These are phyloP conservation scores for Sclerotinia spermophila DNA, from an alignment of 2,329 filamentous ascomycete genomes.

Conservation along the genomic window DNA sequence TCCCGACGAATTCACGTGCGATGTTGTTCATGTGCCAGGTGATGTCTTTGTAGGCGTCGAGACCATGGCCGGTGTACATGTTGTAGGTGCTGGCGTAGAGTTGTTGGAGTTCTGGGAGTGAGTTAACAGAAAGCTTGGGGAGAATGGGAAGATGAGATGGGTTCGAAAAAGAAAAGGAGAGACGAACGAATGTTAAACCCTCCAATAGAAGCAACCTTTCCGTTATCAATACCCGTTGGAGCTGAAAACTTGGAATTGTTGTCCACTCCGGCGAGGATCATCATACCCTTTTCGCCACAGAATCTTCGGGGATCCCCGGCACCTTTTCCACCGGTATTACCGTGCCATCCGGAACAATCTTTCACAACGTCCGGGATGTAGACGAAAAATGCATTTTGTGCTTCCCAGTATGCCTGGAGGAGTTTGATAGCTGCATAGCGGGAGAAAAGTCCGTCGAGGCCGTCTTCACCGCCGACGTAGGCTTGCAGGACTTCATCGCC, in stretches of 20 bases:
- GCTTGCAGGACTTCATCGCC: neutral
- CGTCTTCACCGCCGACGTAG: neutral
- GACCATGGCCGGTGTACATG: neutral
- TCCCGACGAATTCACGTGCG: neutral
- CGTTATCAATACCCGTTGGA: neutral
- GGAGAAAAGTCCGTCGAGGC: neutral
- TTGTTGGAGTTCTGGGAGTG: neutral
- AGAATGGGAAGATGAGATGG: rapidly evolving
- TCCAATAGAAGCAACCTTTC: neutral
- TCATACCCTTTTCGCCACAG: neutral
- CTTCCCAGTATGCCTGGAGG: neutral
- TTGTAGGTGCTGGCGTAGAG: neutral
- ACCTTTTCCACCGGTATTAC: neutral
- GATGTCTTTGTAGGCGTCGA: neutral
- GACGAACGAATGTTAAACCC: neutral
- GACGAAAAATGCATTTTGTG: slow-evolving; percentile 1
- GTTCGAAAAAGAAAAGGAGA: neutral
- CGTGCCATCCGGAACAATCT: neutral
- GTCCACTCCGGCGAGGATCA: neutral
- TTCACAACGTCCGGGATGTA: neutral
- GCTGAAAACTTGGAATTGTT: neutral
- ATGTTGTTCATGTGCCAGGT: neutral
- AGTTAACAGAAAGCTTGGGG: rapidly evolving
- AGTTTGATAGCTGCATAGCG: neutral
- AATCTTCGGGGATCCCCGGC: neutral